Evolutionary conservation across 2,329 filamentous ascomycete species (phyloP).

Genomic region (Fusarium nematophilum): DNA sequence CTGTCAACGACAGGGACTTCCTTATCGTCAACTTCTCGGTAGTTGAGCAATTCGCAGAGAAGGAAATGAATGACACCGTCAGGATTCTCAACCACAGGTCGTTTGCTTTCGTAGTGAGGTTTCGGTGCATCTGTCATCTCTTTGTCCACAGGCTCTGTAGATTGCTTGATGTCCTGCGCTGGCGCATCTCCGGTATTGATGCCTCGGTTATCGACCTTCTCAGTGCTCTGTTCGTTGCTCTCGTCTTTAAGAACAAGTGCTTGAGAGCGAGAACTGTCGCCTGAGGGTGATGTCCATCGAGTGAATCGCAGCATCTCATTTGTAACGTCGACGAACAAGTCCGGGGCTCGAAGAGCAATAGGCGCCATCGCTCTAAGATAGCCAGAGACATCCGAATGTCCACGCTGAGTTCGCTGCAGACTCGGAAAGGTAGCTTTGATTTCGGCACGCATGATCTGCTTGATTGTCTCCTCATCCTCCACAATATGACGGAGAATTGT

Average conservation of each 20-base stretch:
- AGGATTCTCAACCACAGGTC: conserved; percentile 88
- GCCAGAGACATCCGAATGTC: conserved; percentile 71
- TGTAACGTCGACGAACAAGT: conserved; percentile 87
- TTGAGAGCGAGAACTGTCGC: conserved; percentile 49
- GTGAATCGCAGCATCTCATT: conserved; percentile 84
- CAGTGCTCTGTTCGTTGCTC: conserved; percentile 28
- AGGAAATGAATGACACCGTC: conserved; percentile 97
- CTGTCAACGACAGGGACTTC: conserved; percentile 63
- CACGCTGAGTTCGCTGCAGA: conserved; percentile 60
- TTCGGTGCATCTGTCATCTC: conserved; percentile 75
- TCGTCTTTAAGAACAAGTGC: conserved; percentile 57
- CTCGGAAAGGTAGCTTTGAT: conserved; percentile 82
- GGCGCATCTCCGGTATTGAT: conserved; percentile 23
- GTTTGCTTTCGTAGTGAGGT: conserved; percentile 73
- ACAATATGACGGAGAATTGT: conserved; percentile 91
- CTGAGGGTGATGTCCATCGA: conserved; percentile 63
- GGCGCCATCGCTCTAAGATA: conserved; percentile 84
- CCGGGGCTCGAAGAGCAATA: conserved; percentile 82
- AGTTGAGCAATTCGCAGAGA: conserved; percentile 90
- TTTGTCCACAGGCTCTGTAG: conserved; percentile 69
- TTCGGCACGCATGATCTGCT: conserved; percentile 91
- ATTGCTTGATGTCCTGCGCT: conserved; percentile 64
- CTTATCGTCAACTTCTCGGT: conserved; percentile 91
- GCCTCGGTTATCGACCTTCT: conserved; percentile 24
- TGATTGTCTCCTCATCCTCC: conserved; percentile 91